Conservation (phyloP, 23 red algal genomes). For the Gracilaria caudata region DNA sequence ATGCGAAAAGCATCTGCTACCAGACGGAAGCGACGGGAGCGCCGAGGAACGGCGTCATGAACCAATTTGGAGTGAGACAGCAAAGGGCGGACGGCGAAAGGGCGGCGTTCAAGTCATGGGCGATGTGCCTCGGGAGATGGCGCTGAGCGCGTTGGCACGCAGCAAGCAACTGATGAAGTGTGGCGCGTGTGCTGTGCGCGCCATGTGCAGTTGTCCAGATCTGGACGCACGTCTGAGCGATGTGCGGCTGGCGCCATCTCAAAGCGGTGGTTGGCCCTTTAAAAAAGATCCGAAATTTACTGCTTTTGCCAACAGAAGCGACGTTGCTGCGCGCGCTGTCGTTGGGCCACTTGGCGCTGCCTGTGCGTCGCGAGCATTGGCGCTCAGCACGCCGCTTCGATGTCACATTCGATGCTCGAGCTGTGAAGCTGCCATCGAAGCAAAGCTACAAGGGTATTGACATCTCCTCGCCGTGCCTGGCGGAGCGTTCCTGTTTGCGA, state of each 20-base stretch:
- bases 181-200: background rate
- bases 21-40: background rate
- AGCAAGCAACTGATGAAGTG: background rate
- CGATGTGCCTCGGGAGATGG: background rate
- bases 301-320: slow-evolving; percentile 2
- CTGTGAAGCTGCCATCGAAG: background rate
- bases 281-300: background rate
- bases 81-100: background rate
- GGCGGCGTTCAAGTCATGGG: background rate
- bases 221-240: background rate
- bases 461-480: background rate
- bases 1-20: background rate
- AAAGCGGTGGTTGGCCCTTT: background rate
- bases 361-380: background rate
- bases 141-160: too few species aligned
- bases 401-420: background rate
- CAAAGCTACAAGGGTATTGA: background rate
- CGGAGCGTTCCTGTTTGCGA: background rate
- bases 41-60: background rate
- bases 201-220: background rate
- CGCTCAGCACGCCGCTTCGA: slow-evolving; percentile 1
- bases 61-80: background rate
- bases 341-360: slow-evolving; percentile 12
- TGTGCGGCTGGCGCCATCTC: background rate
- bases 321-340: background rate